Base-by-base conservation (phyloP, 2,329 filamentous ascomycete species). In the Phyllosticta ampelicida region DNA sequence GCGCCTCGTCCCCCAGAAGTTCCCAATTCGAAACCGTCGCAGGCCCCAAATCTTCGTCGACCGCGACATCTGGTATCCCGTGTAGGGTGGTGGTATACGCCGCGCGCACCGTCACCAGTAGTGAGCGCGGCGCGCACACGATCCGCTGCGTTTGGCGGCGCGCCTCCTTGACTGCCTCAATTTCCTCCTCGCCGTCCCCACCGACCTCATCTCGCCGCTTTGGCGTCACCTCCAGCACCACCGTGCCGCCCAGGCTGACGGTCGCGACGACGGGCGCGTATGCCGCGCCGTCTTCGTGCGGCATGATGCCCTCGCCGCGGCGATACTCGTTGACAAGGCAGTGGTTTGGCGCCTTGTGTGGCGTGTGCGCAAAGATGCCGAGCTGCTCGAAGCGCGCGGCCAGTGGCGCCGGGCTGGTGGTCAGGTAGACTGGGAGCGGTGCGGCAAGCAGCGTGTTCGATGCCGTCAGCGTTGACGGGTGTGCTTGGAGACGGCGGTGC, bases 281-380 rank as follows among this genome's bases (percentile, higher is more conserved):
- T 9, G 92, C 89, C 9, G 81, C 75, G 1, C 92, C 94, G 70
- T 99, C 92, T 77, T 96, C 94, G 71, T 97, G 92, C 52, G 91
- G 86, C 89, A 96, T 95, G 63, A 97, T 97, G n/a, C 92, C 92
- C 62, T 96, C 83, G 1, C 89, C 89, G 0, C 89, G 84, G 1
- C 80, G 79, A 71, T 97, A 99, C 71, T 96, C 91, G 68, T 99
- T 99, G 65, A 97, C 84, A 44, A 97, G 78, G 51, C 95, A 89
- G 73, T 97, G 94, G 66, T 97, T 99, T 2, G 92, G 89, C 3
- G 77, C 78, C 18, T 76, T 66, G 67, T 97, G 91, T 5, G 89
- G 88, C 54, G 90, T 89, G 19, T 77, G 69, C 49, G 36, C n/a
- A 52, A 58, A 58, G 11, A 85, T 73, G 3, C 72, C 73, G 0